Conservation (phyloP, 495 filamentous ascomycete species). For the Chaetomidium leptoderma region DNA sequence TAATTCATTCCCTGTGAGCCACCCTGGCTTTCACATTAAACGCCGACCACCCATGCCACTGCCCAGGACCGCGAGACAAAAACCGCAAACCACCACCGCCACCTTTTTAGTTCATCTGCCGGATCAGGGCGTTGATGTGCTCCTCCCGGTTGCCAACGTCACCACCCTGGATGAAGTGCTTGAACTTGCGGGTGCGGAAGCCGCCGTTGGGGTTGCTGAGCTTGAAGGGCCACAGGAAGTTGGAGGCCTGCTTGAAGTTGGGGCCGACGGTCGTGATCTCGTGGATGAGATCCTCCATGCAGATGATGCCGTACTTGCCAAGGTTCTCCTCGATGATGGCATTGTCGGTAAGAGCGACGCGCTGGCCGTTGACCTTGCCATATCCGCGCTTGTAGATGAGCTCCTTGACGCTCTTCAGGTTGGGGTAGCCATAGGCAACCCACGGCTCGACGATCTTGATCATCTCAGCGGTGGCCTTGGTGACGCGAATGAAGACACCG, state of each 20-base stretch:
- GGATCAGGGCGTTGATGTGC: slow-evolving; percentile 93
- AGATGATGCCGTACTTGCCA: slow-evolving; percentile 98
- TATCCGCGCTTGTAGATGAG: slow-evolving; percentile 99
- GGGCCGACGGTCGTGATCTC: slow-evolving; percentile 98
- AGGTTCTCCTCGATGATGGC: slow-evolving; percentile 91
- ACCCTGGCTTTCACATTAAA: slow-evolving; percentile 25
- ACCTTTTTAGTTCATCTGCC: slow-evolving; percentile 88
- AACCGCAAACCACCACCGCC: slow-evolving; percentile 29
- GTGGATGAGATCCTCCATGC: slow-evolving; percentile 98
- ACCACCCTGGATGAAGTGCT: slow-evolving; percentile 98
- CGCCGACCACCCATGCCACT: slow-evolving; percentile 36
- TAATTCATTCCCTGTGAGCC: slow-evolving; percentile 33
- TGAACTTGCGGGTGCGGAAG: slow-evolving; percentile 94
- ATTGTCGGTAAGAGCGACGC: slow-evolving; percentile 95
- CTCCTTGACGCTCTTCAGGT: slow-evolving; percentile 97
- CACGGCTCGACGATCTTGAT: slow-evolving; percentile 96
- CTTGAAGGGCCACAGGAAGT: slow-evolving; percentile 99
- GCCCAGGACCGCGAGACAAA: slow-evolving; percentile 36
- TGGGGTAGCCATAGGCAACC: slow-evolving; percentile 98
- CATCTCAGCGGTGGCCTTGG: slow-evolving; percentile 98
- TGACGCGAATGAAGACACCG: slow-evolving; percentile 94
- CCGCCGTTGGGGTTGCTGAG: slow-evolving; percentile 94
- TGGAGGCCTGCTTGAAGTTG: slow-evolving; percentile 99
- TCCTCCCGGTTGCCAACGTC: slow-evolving; percentile 98
- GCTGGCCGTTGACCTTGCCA: slow-evolving; percentile 95